Conservation (phyloP, 106 monocot species). For the Cymbidium sinense region DNA sequence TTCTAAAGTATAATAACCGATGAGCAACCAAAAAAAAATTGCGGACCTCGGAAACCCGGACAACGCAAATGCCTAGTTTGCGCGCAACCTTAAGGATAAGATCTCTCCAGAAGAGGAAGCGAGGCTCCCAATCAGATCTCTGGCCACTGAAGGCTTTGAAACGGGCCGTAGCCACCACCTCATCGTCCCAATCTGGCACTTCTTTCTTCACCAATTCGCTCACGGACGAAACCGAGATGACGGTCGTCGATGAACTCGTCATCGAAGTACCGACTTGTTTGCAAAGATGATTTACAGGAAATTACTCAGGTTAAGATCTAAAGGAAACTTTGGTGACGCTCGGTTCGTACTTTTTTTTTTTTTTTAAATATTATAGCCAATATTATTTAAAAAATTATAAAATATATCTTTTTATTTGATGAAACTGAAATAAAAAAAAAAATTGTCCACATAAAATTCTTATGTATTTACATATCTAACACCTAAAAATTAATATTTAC, state of each 20-base stretch:
- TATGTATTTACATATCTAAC: no score
- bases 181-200: slow-evolving; percentile 85
- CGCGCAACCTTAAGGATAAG: slow-evolving; percentile 70
- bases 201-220: slow-evolving; percentile 54
- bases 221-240: slow-evolving; percentile 4
- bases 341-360: no score
- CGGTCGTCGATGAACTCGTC: slow-evolving; percentile 5
- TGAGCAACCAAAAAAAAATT: neutral
- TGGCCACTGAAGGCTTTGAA: slow-evolving; percentile 94
- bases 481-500: no score
- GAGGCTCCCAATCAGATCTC: slow-evolving; percentile 73
- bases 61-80: slow-evolving; percentile 40
- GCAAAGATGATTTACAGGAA: neutral
- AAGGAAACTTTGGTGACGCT: no score
- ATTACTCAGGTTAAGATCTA: no score
- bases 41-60: slow-evolving; percentile 51
- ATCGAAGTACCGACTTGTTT: neutral
- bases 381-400: no score
- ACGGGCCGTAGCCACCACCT: slow-evolving; percentile 36
- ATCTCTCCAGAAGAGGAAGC: slow-evolving; percentile 74
- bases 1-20: neutral
- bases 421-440: no score
- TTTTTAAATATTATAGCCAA: no score
- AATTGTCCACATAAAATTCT: no score
- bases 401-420: no score